A percentile compares a stretch with the other conserved stretches of the same genome.
phyloP scores from a whole-genome alignment of 2,329 filamentous ascomycete genomes.

The Alternaria panax region DNA sequence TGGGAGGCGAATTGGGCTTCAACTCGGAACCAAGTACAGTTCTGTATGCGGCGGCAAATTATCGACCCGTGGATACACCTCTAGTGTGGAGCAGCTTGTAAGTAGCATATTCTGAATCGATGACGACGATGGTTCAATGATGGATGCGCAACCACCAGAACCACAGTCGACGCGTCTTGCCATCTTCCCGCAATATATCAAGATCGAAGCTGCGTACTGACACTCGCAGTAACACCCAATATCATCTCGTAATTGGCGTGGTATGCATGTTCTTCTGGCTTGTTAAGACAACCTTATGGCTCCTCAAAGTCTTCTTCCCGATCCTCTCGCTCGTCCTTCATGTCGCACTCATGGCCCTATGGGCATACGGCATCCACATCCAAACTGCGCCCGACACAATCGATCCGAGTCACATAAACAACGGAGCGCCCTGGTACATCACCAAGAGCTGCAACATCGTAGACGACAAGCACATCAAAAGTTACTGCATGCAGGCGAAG shows the following conservation, averaged over 20 bases:
- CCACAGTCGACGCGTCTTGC: not conserved
- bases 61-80: slow-evolving; percentile 67
- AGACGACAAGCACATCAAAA: slow-evolving; percentile 59
- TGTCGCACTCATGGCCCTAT: slow-evolving; percentile 66
- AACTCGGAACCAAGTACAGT: slow-evolving; percentile 76
- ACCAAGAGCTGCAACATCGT: slow-evolving; percentile 72
- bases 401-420: slow-evolving; percentile 68
- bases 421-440: slow-evolving; percentile 76
- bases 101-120: slow-evolving; percentile 47
- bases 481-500: slow-evolving; percentile 73
- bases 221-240: slow-evolving; percentile 69
- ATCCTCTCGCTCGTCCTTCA: slow-evolving; percentile 68
- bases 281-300: slow-evolving; percentile 71
- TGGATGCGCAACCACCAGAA: not conserved
- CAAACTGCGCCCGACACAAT: slow-evolving; percentile 77
- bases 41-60: slow-evolving; percentile 77
- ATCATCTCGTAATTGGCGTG: slow-evolving; percentile 78
- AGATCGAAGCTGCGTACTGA: slow-evolving; percentile 7
- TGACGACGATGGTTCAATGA: not conserved
- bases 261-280: slow-evolving; percentile 79
- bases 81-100: slow-evolving; percentile 78
- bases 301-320: slow-evolving; percentile 76
- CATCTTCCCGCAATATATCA: not conserved
- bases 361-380: slow-evolving; percentile 70
- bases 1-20: slow-evolving; percentile 73